Percentiles rank a stretch among this genome's conserved stretches.
Evolutionary conservation across 352 stramenopile species (phyloP).

Genomic region (Peronosclerospora sorghi): DNA sequence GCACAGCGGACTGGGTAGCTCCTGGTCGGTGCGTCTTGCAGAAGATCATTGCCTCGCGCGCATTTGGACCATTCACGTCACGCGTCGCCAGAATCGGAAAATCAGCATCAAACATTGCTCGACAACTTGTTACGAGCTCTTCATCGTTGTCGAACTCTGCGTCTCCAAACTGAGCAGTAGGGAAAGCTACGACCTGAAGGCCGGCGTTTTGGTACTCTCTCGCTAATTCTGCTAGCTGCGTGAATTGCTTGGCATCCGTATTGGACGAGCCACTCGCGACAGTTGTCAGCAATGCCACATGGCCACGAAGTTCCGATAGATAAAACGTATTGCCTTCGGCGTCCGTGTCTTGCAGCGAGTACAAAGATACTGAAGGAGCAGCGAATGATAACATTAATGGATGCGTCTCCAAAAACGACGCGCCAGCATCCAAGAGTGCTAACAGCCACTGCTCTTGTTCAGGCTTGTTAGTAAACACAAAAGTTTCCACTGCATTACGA

Average conservation of each 20-base stretch:
- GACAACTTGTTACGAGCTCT: slow-evolving; percentile 11
- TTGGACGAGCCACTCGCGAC: slow-evolving; percentile 26
- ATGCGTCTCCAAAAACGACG: slow-evolving; percentile 32
- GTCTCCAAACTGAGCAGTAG: slow-evolving; percentile 78
- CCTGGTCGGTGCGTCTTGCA: slow-evolving; percentile 60
- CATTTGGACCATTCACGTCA: slow-evolving; percentile 81
- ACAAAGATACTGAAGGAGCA: slow-evolving; percentile 44
- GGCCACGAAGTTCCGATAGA: slow-evolving; percentile 48
- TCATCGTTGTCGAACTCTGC: slow-evolving; percentile 46
- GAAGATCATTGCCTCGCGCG: slow-evolving; percentile 66
- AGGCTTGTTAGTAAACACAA: slow-evolving; percentile 19
- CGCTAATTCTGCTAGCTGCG: slow-evolving; percentile 53
- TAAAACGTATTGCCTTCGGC: slow-evolving; percentile 47
- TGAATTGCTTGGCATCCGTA: slow-evolving; percentile 50
- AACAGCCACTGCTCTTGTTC: slow-evolving; percentile 41
- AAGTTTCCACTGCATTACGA: slow-evolving; percentile 20
- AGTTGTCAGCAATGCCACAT: slow-evolving; percentile 62
- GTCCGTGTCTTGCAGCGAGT: slow-evolving; percentile 52
- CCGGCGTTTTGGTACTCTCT: slow-evolving; percentile 43
- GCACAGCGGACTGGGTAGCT: slow-evolving; percentile 15
- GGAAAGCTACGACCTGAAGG: slow-evolving; percentile 67
- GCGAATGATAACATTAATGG: slow-evolving; percentile 18
- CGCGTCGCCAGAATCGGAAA: slow-evolving; percentile 60
- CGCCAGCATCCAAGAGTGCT: slow-evolving; percentile 32
- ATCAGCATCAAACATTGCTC: slow-evolving; percentile 11